A percentile compares a stretch with the other conserved stretches of the same genome.
Conservation (phyloP, 805 yeast genomes). For the Spathaspora boniae region DNA sequence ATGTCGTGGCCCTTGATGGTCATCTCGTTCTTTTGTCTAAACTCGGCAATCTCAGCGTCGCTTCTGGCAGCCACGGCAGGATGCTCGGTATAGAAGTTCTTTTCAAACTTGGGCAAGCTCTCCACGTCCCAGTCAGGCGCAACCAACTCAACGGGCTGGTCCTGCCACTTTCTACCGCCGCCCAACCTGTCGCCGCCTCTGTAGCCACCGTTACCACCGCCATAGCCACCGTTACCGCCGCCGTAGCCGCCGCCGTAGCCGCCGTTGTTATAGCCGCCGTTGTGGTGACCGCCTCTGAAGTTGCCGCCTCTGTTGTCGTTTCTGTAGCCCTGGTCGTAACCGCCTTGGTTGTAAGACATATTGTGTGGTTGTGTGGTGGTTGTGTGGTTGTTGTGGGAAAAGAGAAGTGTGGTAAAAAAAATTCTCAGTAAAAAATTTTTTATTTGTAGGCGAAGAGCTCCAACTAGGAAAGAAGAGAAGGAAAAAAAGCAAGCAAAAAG, state of each 20-base stretch:
- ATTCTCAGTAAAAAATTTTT: too few species aligned
- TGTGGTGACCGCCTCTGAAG: conserved; percentile 27
- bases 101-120: conserved; percentile 83
- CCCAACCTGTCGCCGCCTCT: conserved; percentile 27
- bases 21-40: conserved; percentile 87
- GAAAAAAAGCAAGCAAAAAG: conserved; percentile 5
- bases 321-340: conserved; percentile 22
- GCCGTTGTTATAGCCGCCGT: conserved; percentile 22
- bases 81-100: conserved; percentile 89
- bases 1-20: conserved; percentile 76
- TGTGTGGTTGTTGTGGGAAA: background rate
- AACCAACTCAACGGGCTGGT: conserved; percentile 39
- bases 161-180: conserved; percentile 38
- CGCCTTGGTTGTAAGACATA: conserved; percentile 42
- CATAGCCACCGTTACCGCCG: conserved; percentile 24
- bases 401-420: too few species aligned
- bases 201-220: conserved; percentile 31
- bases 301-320: conserved; percentile 27
- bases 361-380: conserved; percentile 6
- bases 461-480: conserved; percentile 2
- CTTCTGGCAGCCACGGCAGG: conserved; percentile 72
- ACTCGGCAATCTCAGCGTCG: conserved; percentile 65
- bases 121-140: conserved; percentile 81
- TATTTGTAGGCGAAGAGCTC: background rate
- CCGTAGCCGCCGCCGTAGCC: conserved; percentile 21